Evolutionary conservation across 2,329 filamentous ascomycete genomes (phyloP), one percentile per base, ranked within the genome.

Genomic region (Cercospora beticola): DNA sequence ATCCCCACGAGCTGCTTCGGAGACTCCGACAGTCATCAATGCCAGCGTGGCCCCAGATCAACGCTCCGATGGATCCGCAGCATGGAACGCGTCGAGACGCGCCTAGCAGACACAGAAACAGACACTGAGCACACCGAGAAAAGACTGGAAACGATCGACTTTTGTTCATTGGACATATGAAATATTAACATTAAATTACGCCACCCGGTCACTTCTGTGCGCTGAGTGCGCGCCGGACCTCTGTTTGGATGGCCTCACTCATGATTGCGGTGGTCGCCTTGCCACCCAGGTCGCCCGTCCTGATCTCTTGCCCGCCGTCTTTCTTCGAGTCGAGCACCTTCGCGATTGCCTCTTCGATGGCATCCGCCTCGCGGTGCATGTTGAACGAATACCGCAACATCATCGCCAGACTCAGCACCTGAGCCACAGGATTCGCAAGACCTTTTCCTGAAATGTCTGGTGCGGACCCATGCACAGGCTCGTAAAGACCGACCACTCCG

Each of bases 201-300:
- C 54, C 54, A 16, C 2, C 30, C 54, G 30, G 54, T 58, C 54
- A 31, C 54, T 31, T 12, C 9, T 28, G 54, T n/a, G 54, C 54
- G 12, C 9, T 23, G 64, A 77, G 65, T 65, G 76, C 49, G 52
- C 68, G 66, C 66, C 69, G 72, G 7, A 77, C 75, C 58, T 76
- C 73, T 10, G 66, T 62, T 65, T 77, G 76, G n/a, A 77, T 74
- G 0, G 81, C 81, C 58, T 82, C 79, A 4, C 81, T 83, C 36
- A 83, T 82, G 60, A 82, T 78, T 65, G 80, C 78, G 0, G 82
- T 83, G 7, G 73, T 78, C 5, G 65, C 65, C n/a, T 31, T 46
- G 40, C 60, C 86, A 5, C 86, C 86, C 1, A 88, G 78, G 77
- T 88, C 86, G 5, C 81, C 81, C 0, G 86, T 88, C 46, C 83